Conservation (phyloP, 2,329 filamentous ascomycete genomes). For the Penicillium hordei region DNA sequence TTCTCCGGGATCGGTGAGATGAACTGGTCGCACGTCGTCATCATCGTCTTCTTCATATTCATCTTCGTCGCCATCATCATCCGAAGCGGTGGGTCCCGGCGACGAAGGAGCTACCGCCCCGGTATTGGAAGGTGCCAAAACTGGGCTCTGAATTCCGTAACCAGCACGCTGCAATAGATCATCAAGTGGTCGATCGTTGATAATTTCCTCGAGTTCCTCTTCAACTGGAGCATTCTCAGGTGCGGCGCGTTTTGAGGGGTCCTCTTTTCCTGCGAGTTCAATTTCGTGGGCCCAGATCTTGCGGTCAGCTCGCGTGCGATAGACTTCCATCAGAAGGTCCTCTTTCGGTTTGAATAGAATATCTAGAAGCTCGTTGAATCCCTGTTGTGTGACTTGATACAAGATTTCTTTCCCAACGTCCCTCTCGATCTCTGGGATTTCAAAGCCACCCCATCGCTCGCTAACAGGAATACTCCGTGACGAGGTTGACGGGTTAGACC, state of each 20-base stretch:
- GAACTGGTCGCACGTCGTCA: constrained; percentile 21
- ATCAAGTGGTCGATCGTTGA: constrained; percentile 39
- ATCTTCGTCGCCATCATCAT: constrained; percentile 22
- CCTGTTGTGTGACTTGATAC: constrained; percentile 87
- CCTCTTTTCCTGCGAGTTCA: constrained; percentile 36
- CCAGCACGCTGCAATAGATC: constrained; percentile 46
- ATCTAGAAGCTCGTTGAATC: constrained; percentile 89
- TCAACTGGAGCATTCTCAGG: constrained; percentile 27
- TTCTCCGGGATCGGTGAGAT: constrained; percentile 25
- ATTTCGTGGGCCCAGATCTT: constrained; percentile 52
- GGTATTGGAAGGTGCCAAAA: constrained; percentile 19
- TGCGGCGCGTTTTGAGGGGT: constrained; percentile 27
- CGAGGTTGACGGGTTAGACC: constrained; percentile 71
- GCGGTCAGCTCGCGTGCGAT: constrained; percentile 62
- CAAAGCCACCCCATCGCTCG: constrained; percentile 74
- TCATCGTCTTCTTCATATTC: constrained; percentile 23
- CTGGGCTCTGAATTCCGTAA: constrained; percentile 35
- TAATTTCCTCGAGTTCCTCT: constrained; percentile 22
- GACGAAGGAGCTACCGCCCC: constrained; percentile 29
- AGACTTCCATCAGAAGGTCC: constrained; percentile 68
- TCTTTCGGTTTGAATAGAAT: constrained; percentile 80
- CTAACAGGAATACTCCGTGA: constrained; percentile 65
- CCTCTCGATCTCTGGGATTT: constrained; percentile 74
- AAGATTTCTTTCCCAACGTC: constrained; percentile 86
- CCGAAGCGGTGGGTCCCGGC: constrained; percentile 18